A percentile compares a stretch with the other conserved stretches of the same genome.
Conservation (phyloP, 2,329 filamentous ascomycete genomes). For the Paracoccidioides lutzii region DNA sequence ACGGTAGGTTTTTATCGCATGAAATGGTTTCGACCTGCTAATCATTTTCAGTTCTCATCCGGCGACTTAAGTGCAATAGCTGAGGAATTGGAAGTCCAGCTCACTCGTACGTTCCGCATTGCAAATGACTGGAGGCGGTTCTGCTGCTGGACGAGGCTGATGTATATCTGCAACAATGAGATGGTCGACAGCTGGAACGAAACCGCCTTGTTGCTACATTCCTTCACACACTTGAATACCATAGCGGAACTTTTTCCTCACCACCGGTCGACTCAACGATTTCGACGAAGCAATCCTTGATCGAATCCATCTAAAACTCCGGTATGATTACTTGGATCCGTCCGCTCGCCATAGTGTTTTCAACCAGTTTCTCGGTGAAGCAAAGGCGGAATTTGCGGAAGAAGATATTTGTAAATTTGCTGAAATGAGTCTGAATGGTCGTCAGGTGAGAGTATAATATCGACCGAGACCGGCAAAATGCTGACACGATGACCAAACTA, state of each 20-base stretch:
- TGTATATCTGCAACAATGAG: conserved; percentile 4
- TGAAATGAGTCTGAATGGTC: neutral
- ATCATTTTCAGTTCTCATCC: neutral
- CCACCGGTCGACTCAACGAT: conserved; percentile 15
- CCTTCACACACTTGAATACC: conserved; percentile 14
- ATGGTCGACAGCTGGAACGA: neutral
- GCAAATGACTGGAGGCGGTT: conserved; percentile 6
- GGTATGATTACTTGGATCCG: neutral
- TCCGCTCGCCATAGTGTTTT: neutral
- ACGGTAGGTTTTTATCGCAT: too few relatives aligned
- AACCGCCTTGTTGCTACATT: conserved; percentile 5
- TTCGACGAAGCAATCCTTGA: neutral
- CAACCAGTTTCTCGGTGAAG: neutral
- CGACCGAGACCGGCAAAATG: neutral
- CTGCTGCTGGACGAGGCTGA: conserved; percentile 8
- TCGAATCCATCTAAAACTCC: neutral
- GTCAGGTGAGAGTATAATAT: neutral
- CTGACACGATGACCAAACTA: neutral
- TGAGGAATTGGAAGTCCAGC: conserved; percentile 4
- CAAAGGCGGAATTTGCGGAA: neutral
- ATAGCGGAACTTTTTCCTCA: conserved; percentile 20
- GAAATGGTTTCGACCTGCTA: neutral
- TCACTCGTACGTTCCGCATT: conserved; percentile 3
- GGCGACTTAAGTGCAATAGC: neutral
- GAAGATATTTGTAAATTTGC: neutral